Conservation (phyloP, 192 early-diverging fungal genomes). For the Kickxella alabastrina region DNA sequence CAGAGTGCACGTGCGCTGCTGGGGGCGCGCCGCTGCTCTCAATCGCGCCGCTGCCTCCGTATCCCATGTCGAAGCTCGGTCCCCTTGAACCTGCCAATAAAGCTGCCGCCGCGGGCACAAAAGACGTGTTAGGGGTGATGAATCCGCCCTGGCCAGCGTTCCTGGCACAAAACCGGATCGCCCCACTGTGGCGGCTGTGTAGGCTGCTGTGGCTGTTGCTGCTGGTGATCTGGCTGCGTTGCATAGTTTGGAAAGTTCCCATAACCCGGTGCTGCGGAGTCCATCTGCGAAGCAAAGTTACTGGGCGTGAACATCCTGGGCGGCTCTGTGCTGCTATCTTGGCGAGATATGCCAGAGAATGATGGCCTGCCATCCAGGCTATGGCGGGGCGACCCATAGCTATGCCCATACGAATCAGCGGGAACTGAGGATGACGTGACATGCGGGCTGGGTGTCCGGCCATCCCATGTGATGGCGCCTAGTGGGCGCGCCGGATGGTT, state of each 20-base stretch:
- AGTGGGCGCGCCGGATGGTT: conserved; percentile 11
- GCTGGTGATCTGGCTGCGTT: conserved; percentile 1
- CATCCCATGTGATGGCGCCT: conserved; percentile 9
- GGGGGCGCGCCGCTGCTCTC: neutral
- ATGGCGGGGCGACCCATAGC: conserved; percentile 21
- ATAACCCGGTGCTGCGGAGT: conserved; percentile 1
- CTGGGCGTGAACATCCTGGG: conserved; percentile 40
- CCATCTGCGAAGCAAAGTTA: conserved; percentile 8
- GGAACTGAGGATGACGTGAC: neutral
- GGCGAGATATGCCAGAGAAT: conserved; percentile 1
- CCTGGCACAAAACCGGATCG: conserved; percentile 6
- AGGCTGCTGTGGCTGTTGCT: conserved; percentile 3
- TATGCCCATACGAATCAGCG: conserved; percentile 5
- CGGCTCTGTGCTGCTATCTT: conserved; percentile 13
- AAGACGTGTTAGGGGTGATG: conserved; percentile 12
- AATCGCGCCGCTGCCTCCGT: neutral
- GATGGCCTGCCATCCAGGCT: conserved; percentile 28
- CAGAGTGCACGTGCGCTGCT: neutral
- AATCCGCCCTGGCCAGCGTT: conserved; percentile 7
- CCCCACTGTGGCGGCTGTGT: conserved; percentile 32
- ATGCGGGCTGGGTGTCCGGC: conserved; percentile 15
- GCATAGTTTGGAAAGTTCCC: neutral
- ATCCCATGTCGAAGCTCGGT: neutral
- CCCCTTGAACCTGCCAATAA: neutral
- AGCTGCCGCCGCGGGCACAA: conserved; percentile 6